Conservation (phyloP, 352 stramenopile genomes). For the Peronospora tabacina region DNA sequence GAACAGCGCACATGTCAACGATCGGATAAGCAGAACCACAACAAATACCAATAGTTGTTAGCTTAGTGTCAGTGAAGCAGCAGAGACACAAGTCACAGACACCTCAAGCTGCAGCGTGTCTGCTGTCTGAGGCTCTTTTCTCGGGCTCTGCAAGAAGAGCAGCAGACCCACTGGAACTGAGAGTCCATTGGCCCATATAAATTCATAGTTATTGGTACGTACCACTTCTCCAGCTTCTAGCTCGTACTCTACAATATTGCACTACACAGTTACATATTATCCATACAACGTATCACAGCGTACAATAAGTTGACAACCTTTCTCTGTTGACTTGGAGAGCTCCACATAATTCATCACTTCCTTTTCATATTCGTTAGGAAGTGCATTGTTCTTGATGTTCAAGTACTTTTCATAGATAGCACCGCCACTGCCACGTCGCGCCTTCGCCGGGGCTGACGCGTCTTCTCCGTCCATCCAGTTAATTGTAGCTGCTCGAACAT, state of each 20-base stretch:
- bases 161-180: slow-evolving; percentile 19
- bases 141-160: slow-evolving; percentile 19
- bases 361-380: slow-evolving; percentile 4
- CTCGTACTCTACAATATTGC: slow-evolving; percentile 30
- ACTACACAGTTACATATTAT: neutral
- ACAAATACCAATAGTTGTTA: slow-evolving; percentile 32
- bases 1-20: slow-evolving; percentile 9
- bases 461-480: slow-evolving; percentile 25
- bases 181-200: slow-evolving; percentile 22
- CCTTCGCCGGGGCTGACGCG: slow-evolving; percentile 12
- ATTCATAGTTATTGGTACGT: slow-evolving; percentile 27
- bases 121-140: slow-evolving; percentile 11
- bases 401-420: slow-evolving; percentile 45
- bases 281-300: neutral
- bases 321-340: slow-evolving; percentile 55
- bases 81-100: slow-evolving; percentile 12
- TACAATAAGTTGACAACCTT: slow-evolving; percentile 1
- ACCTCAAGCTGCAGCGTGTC: slow-evolving; percentile 17
- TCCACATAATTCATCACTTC: slow-evolving; percentile 18
- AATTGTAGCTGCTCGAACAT: slow-evolving; percentile 9
- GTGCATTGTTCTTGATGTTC: slow-evolving; percentile 39
- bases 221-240: slow-evolving; percentile 57
- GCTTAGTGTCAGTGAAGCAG: slow-evolving; percentile 24
- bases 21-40: slow-evolving; percentile 16
- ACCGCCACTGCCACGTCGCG: slow-evolving; percentile 14